Percentiles rank a stretch among this genome's conserved stretches.
Conservation (phyloP, 108 stramenopile species). For the Pseudonitzschia pungens region DNA sequence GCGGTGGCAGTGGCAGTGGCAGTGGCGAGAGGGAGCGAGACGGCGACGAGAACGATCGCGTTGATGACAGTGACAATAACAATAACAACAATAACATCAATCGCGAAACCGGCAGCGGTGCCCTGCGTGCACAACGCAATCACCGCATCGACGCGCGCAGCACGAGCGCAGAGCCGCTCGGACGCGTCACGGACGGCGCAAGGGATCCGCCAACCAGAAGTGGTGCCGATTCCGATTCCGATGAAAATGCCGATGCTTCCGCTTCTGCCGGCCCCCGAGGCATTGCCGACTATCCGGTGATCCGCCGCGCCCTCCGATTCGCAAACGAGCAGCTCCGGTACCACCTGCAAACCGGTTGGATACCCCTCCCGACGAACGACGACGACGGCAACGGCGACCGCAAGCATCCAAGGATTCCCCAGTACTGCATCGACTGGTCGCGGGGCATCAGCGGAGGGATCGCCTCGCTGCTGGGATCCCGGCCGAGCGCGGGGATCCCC, state of each 20-base stretch:
- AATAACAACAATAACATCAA: not conserved
- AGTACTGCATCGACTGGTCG: conserved; percentile 52
- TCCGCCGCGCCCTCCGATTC: conserved; percentile 8
- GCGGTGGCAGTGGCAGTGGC: not conserved
- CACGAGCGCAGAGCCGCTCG: no score
- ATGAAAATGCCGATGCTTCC: not conserved
- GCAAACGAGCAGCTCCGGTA: conserved; percentile 27
- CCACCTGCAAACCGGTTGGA: conserved; percentile 40
- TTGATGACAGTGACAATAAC: not conserved
- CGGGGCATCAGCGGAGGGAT: conserved; percentile 69
- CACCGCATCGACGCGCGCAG: no score
- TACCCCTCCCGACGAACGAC: conserved; percentile 16
- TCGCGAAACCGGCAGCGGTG: no score
- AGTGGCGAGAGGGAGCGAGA: not conserved
- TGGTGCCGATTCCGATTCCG: not conserved
- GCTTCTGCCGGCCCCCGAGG: not conserved
- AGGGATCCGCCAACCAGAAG: conserved; percentile 11
- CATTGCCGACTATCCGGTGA: conserved; percentile 15
- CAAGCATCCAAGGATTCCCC: conserved; percentile 26
- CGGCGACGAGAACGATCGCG: not conserved
- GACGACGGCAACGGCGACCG: conserved; percentile 17
- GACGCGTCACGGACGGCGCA: conserved; percentile 1
- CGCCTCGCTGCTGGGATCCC: conserved; percentile 34
- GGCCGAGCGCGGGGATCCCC: conserved; percentile 26
- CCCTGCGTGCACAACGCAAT: no score